Base-by-base conservation (phyloP, 257 asterid genomes). In the Solanum sejunctum region DNA sequence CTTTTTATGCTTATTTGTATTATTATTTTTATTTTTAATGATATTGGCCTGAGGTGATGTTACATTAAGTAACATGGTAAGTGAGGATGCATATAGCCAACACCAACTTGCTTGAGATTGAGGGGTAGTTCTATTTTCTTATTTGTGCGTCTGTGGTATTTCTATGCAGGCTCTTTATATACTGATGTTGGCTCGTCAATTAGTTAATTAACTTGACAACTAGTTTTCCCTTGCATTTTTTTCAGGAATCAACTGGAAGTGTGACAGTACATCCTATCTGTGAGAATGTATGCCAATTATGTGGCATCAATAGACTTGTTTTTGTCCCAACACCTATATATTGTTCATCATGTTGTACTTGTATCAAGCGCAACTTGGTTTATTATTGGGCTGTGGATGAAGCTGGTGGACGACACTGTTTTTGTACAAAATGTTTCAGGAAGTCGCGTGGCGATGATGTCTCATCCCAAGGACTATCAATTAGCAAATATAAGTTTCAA, bases 231-330 rank as follows among this genome's bases (percentile, higher is more conserved):
- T 63, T 78, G 84, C 63, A 21, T 54, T 52, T 85, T 85, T 64
- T 69, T 75, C 71, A 83, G 87, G 88, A 86, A 82, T 77, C 86
- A 55, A 56, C 18, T 52, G 86, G 86, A 69, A 86, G 75, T 77
- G 55, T 77, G 39, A 28, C 47, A 47, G 84, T 11, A 12, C 87
- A 67, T 4, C 39, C 85, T 64, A 75, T 81, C 81, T 88, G 85
- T 63, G 86, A 87, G 84, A 89, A 88, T 85, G 87, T 90, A 12
- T 93, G 98, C 84, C 96, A 87, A 86, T 87, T 94, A 85, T 94
- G 97, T 87, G 84, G 70, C 67, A 61, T 32, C 81, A 89, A 85
- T 60, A 26, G 28, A 75, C 89, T 92, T 88, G 67, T 72, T 45
- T 90, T 92, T 84, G 80, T 88, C 84, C 88, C 91, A 64, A 84